Evolutionary conservation across 106 monocot genomes (phyloP), one percentile per base, ranked within the genome.

Genomic region (Triglochin maritima): DNA sequence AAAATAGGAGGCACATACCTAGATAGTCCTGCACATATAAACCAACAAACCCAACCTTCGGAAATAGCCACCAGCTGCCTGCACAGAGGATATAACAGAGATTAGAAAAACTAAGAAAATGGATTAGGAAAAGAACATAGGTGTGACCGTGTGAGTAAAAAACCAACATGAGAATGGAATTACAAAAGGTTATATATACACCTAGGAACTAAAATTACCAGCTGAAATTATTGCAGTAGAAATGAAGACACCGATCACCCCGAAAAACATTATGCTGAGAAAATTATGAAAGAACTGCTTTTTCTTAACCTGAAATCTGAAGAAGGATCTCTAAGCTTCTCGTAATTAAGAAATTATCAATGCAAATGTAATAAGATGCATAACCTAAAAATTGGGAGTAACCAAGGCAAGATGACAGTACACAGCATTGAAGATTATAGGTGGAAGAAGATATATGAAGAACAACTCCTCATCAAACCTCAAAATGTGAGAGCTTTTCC

Each of bases 351-450:
- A 29, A 29, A 29, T 29, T 29, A 29, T 29, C 29, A 29, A 29
- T 29, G 29, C 29, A 29, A 29, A 29, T 29, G 29, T 29, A 29
- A 29, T 29, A 29, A 29, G 29, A 29, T 29, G 1, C 29, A 29
- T 29, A 29, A 1, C 29, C 0, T 29, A 29, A 29, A 29, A 29
- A 29, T 29, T 29, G 29, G 29, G 29, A 29, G 29, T 29, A 29
- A 29, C 29, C 6, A 42, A 11, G 7, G 3, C 5, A 50, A 50
- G 11, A 51, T 65, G 29, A 15, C 73, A 78, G 57, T 80, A 87
- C 87, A 84, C 91, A 44, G 87, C 91, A 82, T 92, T 85, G 71
- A 92, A 92, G 49, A 92, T 85, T 72, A 87, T 91, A 5, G 90
- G 90, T 46, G 90, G 90, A 15, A 92, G 80, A 56, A 91, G 79